These are phyloP conservation scores for Pestalotiopsis sp. DNA, from an alignment of 2,329 filamentous ascomycete species.

Conservation along the genomic window DNA sequence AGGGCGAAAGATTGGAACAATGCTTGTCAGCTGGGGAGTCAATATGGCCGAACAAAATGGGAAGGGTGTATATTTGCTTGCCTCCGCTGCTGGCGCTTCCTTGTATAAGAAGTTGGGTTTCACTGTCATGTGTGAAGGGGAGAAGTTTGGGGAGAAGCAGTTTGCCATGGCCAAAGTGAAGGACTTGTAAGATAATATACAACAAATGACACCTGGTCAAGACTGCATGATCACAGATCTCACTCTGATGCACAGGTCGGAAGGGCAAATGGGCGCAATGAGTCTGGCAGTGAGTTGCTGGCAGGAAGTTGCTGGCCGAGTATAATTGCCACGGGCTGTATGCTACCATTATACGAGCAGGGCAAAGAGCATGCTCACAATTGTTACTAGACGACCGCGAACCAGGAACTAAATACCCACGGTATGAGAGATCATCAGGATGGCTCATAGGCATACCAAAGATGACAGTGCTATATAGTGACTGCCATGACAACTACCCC, in stretches of 20 bases:
- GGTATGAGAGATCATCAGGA: too few relatives aligned
- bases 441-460: too few relatives aligned
- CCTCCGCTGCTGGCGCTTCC: background rate
- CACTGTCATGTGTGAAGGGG: background rate
- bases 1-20: background rate
- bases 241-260: background rate
- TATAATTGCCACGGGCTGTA: too few relatives aligned
- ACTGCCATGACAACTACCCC: too few relatives aligned
- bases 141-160: background rate
- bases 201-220: background rate
- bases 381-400: too few relatives aligned
- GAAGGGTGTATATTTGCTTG: background rate
- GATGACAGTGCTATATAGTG: too few relatives aligned
- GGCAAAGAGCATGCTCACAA: too few relatives aligned
- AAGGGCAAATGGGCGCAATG: background rate
- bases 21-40: background rate
- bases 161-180: background rate
- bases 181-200: background rate
- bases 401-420: too few relatives aligned
- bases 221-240: background rate
- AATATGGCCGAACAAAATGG: background rate
- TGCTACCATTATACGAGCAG: too few relatives aligned
- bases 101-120: conserved; percentile 1
- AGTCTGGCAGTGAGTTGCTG: too few relatives aligned
- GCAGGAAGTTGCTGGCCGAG: too few relatives aligned